Conservation (phyloP, 345 rosid genomes). For the Tarenaya hassleriana region DNA sequence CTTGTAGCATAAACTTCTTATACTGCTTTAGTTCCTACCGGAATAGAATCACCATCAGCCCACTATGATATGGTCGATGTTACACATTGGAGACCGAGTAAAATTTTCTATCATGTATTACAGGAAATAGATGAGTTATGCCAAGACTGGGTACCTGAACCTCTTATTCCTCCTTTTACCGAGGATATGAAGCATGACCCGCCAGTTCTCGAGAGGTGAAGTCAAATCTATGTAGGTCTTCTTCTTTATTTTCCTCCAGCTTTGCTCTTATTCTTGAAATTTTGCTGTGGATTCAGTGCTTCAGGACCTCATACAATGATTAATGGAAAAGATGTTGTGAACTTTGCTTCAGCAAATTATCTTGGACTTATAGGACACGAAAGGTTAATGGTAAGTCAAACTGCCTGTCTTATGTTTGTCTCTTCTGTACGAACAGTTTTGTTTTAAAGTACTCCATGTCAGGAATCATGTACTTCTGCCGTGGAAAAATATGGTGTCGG, state of each 20-base stretch:
- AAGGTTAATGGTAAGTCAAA: slow-evolving; percentile 58
- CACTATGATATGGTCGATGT: not conserved
- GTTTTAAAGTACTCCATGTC: slow-evolving; percentile 24
- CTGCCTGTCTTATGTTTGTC: slow-evolving; percentile 9
- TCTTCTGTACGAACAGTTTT: slow-evolving; percentile 5
- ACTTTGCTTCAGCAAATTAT: slow-evolving; percentile 94
- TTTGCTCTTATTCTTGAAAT: not conserved
- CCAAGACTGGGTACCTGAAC: slow-evolving; percentile 89
- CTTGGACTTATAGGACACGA: slow-evolving; percentile 85
- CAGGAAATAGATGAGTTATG: slow-evolving; percentile 97
- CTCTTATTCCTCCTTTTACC: slow-evolving; percentile 73
- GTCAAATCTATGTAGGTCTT: not conserved
- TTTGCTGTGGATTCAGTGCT: slow-evolving; percentile 42
- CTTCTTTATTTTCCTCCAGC: slow-evolving; percentile 2
- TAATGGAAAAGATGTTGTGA: slow-evolving; percentile 84
- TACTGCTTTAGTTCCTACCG: not conserved
- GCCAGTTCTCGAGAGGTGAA: slow-evolving; percentile 80
- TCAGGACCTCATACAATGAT: slow-evolving; percentile 75
- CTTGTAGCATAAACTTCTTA: not conserved
- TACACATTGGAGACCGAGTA: not conserved
- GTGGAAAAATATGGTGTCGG: slow-evolving; percentile 97
- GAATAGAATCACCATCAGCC: not conserved
- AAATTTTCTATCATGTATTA: slow-evolving; percentile 9
- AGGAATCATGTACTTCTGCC: slow-evolving; percentile 87
- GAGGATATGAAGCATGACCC: slow-evolving; percentile 65